Conservation (phyloP, 768 basidiomycete genomes). For the Pluteus cervinus region DNA sequence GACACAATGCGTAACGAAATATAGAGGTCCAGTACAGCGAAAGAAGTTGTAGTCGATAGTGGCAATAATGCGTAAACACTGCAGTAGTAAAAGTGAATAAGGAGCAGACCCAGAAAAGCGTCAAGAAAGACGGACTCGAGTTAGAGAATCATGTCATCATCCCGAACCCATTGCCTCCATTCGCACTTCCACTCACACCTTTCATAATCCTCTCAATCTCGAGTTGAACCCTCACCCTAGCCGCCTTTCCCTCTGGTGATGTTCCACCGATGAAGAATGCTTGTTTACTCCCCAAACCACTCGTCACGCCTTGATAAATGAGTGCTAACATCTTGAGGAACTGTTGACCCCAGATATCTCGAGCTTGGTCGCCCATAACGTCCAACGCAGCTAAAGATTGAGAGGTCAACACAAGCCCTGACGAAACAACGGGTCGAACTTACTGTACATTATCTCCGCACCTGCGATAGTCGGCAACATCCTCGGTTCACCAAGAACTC, state of each 20-base stretch:
- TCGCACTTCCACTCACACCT: too few species aligned
- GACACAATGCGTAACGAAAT: too few species aligned
- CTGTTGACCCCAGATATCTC: conserved; percentile 67
- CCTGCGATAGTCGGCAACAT: conserved; percentile 55
- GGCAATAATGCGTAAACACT: too few species aligned
- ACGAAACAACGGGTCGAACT: conserved; percentile 17
- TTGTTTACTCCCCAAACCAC: conserved; percentile 39
- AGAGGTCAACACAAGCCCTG: conserved; percentile 8
- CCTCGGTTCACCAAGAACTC: conserved; percentile 46
- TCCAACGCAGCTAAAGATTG: conserved; percentile 55
- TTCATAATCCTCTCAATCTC: conserved; percentile 7
- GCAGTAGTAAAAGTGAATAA: too few species aligned
- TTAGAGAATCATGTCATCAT: too few species aligned
- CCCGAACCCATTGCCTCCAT: too few species aligned
- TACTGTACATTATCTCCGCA: conserved; percentile 65
- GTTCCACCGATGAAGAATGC: conserved; percentile 47
- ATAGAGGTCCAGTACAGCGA: too few species aligned
- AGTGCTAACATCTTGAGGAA: conserved; percentile 70
- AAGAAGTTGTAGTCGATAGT: too few species aligned
- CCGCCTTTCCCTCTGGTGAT: conserved; percentile 55
- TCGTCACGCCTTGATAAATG: conserved; percentile 57
- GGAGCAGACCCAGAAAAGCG: too few species aligned
- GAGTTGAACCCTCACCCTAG: conserved; percentile 29
- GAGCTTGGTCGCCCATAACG: conserved; percentile 58
- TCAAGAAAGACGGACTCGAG: too few species aligned